Evolutionary conservation across 257 asterid species (phyloP).

Genomic region (Penstemon barbatus): DNA sequence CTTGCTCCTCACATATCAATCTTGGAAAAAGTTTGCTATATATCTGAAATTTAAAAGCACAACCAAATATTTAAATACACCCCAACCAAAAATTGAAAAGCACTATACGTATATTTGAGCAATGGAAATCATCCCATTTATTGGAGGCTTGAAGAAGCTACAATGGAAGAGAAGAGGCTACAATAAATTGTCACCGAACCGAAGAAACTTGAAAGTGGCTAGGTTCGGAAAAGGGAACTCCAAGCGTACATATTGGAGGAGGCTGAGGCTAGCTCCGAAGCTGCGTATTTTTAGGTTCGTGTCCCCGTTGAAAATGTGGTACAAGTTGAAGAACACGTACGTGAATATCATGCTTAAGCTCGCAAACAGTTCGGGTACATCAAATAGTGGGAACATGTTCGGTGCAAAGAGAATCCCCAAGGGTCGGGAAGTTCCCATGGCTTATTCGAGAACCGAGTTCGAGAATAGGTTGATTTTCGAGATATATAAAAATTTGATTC

Average conservation of each 20-base stretch:
- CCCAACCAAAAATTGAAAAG: too few relatives aligned
- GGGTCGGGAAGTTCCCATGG: conserved; percentile 20
- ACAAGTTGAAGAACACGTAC: conserved; percentile 42
- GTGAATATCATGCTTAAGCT: conserved; percentile 44
- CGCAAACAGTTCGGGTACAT: conserved; percentile 26
- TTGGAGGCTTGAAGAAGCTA: conserved; percentile 20
- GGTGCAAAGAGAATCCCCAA: conserved; percentile 36
- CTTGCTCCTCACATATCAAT: too few relatives aligned
- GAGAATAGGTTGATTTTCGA: conserved; percentile 65
- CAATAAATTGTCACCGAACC: conserved; percentile 28
- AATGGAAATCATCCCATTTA: conserved; percentile 31
- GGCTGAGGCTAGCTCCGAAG: conserved; percentile 35
- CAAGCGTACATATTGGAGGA: conserved; percentile 29
- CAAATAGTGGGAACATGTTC: conserved; percentile 26
- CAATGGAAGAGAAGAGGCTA: conserved; percentile 37
- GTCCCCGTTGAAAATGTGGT: conserved; percentile 43
- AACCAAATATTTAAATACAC: too few relatives aligned
- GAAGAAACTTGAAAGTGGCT: conserved; percentile 23
- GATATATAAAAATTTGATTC: conserved; percentile 69
- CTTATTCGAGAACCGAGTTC: conserved; percentile 41
- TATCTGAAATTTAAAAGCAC: too few relatives aligned
- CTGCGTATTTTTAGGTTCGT: conserved; percentile 31
- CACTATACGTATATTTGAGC: background rate
- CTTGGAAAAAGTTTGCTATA: too few relatives aligned
- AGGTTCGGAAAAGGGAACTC: conserved; percentile 27